These are phyloP conservation scores for Erucastrum elatum DNA, from an alignment of 345 rosid genomes.

Conservation along the genomic window DNA sequence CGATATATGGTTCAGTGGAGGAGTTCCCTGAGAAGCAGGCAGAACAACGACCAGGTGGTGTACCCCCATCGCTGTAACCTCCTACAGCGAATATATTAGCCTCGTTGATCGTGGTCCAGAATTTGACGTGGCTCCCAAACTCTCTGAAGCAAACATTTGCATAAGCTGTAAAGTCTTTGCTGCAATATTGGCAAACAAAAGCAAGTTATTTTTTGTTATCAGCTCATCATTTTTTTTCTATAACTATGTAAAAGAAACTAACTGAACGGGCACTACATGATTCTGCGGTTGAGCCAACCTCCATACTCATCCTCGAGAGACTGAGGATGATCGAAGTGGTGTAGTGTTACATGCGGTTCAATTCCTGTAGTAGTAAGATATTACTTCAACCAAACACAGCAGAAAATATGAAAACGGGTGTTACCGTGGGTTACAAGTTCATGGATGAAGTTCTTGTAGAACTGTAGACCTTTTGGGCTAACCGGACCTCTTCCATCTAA, in stretches of 20 bases:
- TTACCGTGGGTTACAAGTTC: constrained; percentile 51
- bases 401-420: neutral
- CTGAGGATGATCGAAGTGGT: constrained; percentile 59
- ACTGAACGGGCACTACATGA: constrained; percentile 42
- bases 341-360: constrained; percentile 55
- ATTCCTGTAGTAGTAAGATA: constrained; percentile 43
- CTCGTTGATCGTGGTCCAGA: constrained; percentile 72
- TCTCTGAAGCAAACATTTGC: constrained; percentile 50
- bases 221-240: too few relatives aligned
- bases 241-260: too few relatives aligned
- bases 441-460: constrained; percentile 52
- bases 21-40: neutral
- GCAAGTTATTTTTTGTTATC: too few relatives aligned
- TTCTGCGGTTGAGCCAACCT: constrained; percentile 56
- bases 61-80: constrained; percentile 34
- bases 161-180: neutral
- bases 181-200: neutral
- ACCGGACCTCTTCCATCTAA: constrained; percentile 61
- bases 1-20: neutral
- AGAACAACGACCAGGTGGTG: constrained; percentile 35
- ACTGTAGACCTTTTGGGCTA: constrained; percentile 52
- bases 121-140: constrained; percentile 58
- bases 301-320: constrained; percentile 69
- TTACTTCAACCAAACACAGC: neutral
- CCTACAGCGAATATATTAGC: constrained; percentile 47